Base-by-base conservation (phyloP, 352 stramenopile species). In the Pythium biforme region DNA sequence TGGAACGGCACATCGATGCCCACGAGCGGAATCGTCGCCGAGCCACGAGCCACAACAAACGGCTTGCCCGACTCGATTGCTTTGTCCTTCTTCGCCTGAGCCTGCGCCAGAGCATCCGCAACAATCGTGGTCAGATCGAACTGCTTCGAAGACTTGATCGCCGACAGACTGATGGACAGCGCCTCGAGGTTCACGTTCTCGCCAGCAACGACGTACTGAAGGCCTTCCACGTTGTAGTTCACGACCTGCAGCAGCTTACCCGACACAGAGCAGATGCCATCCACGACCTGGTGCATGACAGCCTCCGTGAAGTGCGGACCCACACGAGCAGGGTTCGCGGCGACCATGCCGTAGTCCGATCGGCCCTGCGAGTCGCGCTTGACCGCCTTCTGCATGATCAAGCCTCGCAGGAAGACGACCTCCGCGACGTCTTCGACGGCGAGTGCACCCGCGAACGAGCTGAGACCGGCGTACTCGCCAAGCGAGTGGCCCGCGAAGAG, bases 1-100 rank as follows among this genome's bases (percentile, higher is more conserved):
- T 96, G 88, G 72, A 96, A 96, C n/a, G 88, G 88, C 22, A 96
- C 86, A 52, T 96, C 88, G 52, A 96, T 95, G 25, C 86, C 86
- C n/a, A 79, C 72, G 15, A 96, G 78, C 47, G 88, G 88, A 41
- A 96, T 94, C 0, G 88, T 96, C n/a, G 87, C 83, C 11, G 75
- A 58, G 4, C 88, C 85, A 72, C 79, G 74, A 9, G 85, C 43
- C 14, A 95, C 63, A 1, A 66, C 76, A 45, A 92, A 91, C 25
- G 74, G 74, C 70, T 81, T 78, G n/a, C 82, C 78, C 26, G 51
- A 63, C 49, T 77, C 73, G 8, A 75, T 62, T 40, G 66, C 73
- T 50, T 86, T 83, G 17, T 91, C 77, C 67, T 91, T 88, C 55
- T 85, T 85, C 14, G 65, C 55, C 19, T 61, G 62, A 46, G 85